Evolutionary conservation across 176 grass and related monocot species (phyloP), one percentile per base, ranked within the genome.

Genomic region (Oryza coarctata): DNA sequence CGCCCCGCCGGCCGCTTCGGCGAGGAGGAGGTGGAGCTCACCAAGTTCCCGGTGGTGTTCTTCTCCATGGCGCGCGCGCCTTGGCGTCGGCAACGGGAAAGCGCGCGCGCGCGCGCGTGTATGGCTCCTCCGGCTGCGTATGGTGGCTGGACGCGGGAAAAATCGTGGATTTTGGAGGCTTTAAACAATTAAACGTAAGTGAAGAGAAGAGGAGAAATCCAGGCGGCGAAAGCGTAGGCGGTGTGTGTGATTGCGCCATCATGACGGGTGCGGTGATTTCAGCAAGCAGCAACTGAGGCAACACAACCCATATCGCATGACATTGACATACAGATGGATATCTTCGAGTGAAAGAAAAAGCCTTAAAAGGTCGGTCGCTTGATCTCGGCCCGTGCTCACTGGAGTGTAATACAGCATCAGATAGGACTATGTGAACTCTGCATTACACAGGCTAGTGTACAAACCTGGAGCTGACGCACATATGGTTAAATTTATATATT

Each of bases 1-100:
- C 92, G 80, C 1, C 92, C 94, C 22, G 92, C 85, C 0, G 92
- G 92, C 0, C 86, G 83, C 81, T 91, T 94, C 26, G 89, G 73
- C 71, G 76, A 73, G 0, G 80, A 52, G 27, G 22, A 11, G 3
- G 50, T 2, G 12, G 71, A 64, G 30, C 45, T 38, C 13, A 67
- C 38, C 10, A 67, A 25, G 0, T 43, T 34, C 10, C 62, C 63
- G 17, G 5, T 11, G 15, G 17, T 52, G 36, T 12, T 5, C 62
- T 43, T 71, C 0, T 83, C 74, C 86, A 83, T 83, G 65, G 15
- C 15, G 11, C 9, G 41, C 40, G 43, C 43, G 43, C 44, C 0
- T 25, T 17, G 26, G 55, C 22, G 70, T 11, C 63, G 28, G 28
- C 57, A 20, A 49, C 12, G 15, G 17, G 49, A 1, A 8, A 55